Base-by-base conservation (phyloP, 169 alveolate genomes). In the Cryptosporidium tyzzeri region DNA sequence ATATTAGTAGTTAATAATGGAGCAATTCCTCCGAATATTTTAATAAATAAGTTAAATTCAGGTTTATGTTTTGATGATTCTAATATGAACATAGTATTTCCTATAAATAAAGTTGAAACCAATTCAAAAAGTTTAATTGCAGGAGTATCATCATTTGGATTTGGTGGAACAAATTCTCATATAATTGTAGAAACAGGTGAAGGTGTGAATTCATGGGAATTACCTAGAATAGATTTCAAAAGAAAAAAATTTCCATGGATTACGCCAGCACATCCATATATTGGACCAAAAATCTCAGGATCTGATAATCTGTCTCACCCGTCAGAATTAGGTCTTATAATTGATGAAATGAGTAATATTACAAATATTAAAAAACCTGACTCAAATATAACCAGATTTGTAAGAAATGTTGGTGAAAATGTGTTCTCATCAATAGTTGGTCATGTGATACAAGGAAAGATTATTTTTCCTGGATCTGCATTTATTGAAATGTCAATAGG, bases 101-200 rank as follows among this genome's bases (percentile, higher is more conserved):
- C 92, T 26, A 59, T 26, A 18, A 31, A 84, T 0, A 51, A n/a
- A 50, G 74, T 68, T 16, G 62, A 84, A 26, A 41, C 58, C 16
- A 70, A 85, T 35, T 70, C 89, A 2, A 65, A 70, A 44, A 23
- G 41, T 9, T 62, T 91, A 9, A 41, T 71, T 51, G 95, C 95
- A n/a, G 96, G 95, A 48, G 92, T 93, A 9, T 85, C 93, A n/a
- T 91, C 95, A 8, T 93, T 93, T 68, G 96, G 96, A 44, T 93
- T 93, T 59, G 96, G 96, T 3, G 96, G 94, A 2, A 80, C 94
- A 26, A 93, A 93, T 70, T 93, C 95, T 21, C 95, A 93, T 71
- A 87, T 85, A 37, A 37, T 93, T 18, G 14, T 85, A 6, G 26
- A 85, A 67, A 12, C 50, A 3, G 39, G 80, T 1, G 12, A 29